A percentile compares a stretch with the other conserved stretches of the same genome.
Conservation (phyloP, 2,329 filamentous ascomycete genomes). For the Didymella pomorum region DNA sequence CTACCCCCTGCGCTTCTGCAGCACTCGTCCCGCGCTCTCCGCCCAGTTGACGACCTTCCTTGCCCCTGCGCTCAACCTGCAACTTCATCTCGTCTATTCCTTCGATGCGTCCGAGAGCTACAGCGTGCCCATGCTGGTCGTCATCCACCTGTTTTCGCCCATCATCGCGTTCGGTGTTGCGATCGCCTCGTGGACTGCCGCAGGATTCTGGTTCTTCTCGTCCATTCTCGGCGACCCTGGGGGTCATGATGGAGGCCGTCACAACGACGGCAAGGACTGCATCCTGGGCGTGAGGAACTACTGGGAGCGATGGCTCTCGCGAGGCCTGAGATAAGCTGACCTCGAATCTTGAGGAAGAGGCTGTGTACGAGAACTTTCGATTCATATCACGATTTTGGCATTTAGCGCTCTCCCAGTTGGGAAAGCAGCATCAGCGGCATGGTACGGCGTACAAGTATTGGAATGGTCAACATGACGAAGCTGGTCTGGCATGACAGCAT, state of each 20-base stretch:
- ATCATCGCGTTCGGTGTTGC: conserved; percentile 65
- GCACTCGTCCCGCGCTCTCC: conserved; percentile 56
- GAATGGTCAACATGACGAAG: conserved; percentile 13
- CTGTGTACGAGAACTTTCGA: conserved; percentile 1
- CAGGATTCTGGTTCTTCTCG: conserved; percentile 69
- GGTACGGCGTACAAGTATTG: conserved; percentile 25
- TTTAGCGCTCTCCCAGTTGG: conserved; percentile 10
- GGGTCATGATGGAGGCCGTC: conserved; percentile 59
- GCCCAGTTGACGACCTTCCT: conserved; percentile 62
- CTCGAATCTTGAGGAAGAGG: not conserved
- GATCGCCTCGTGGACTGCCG: conserved; percentile 65
- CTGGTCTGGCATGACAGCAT: conserved; percentile 27
- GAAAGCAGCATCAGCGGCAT: conserved; percentile 32
- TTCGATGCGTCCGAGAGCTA: conserved; percentile 48
- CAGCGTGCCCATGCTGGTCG: conserved; percentile 56
- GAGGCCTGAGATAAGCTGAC: conserved; percentile 41
- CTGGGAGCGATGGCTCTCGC: conserved; percentile 67
- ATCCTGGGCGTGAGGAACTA: conserved; percentile 66
- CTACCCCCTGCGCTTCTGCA: conserved; percentile 64
- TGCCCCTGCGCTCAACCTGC: conserved; percentile 61
- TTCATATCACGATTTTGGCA: conserved; percentile 10
- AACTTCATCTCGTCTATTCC: conserved; percentile 59
- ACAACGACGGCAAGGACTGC: conserved; percentile 67
- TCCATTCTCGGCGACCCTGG: conserved; percentile 69
- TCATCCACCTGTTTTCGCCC: conserved; percentile 64